Conservation (phyloP, 2,329 filamentous ascomycete species). For the Colletotrichum orbiculare region DNA sequence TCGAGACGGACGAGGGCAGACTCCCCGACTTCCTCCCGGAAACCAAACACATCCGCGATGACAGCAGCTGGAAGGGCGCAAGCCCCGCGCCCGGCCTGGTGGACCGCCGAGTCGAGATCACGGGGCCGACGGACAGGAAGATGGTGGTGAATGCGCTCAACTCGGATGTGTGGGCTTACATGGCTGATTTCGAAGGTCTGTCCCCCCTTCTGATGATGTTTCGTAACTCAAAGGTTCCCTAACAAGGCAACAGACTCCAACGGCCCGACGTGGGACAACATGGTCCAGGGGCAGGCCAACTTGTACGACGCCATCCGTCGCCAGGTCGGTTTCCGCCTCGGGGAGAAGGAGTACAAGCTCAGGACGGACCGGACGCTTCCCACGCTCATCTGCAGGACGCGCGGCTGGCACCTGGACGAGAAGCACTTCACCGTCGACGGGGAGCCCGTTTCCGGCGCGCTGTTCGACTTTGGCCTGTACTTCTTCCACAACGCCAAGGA, state of each 20-base stretch:
- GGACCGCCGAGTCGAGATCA: constrained; percentile 89
- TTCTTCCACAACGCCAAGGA: constrained; percentile 94
- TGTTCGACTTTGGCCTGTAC: constrained; percentile 94
- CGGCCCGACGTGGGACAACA: constrained; percentile 93
- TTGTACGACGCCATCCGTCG: constrained; percentile 88
- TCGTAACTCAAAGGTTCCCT: background rate
- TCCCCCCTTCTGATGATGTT: background rate
- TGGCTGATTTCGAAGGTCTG: constrained; percentile 83
- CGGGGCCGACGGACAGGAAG: constrained; percentile 89
- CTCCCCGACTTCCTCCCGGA: constrained; percentile 89
- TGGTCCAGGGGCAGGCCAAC: constrained; percentile 93
- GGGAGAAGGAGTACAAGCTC: constrained; percentile 90
- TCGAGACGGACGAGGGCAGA: constrained; percentile 84
- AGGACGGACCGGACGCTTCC: constrained; percentile 82
- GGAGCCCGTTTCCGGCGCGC: constrained; percentile 83
- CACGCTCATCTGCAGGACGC: constrained; percentile 85
- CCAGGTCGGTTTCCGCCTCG: constrained; percentile 90
- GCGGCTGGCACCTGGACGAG: constrained; percentile 93
- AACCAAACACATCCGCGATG: constrained; percentile 88
- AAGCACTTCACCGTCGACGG: constrained; percentile 92
- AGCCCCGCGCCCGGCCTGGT: constrained; percentile 85
- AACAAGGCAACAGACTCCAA: constrained; percentile 69
- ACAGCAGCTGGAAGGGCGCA: constrained; percentile 86
- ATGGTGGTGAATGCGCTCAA: constrained; percentile 95
- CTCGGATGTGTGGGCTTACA: constrained; percentile 91